Evolutionary conservation across 768 basidiomycete genomes (phyloP).

Genomic region (Cubamyces sp.): DNA sequence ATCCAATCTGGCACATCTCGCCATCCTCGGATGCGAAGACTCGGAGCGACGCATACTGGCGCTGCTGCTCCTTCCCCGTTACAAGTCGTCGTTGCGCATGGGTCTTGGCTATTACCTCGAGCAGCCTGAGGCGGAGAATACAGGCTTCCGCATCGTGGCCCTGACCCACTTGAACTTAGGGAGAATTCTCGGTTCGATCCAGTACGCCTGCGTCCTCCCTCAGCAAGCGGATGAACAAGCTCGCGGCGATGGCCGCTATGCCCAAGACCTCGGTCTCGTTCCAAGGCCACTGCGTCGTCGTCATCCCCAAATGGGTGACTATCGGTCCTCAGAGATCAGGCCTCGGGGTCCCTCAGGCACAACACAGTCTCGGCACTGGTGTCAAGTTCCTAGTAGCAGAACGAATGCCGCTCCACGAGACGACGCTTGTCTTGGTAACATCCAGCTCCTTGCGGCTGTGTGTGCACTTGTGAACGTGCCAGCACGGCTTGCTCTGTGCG

Average conservation of each 20-base stretch:
- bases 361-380: too few relatives aligned
- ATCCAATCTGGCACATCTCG: slow-evolving; percentile 12
- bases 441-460: too few relatives aligned
- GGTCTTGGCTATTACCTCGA: slow-evolving; percentile 23
- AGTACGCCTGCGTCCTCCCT: slow-evolving; percentile 5
- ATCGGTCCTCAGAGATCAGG: too few relatives aligned
- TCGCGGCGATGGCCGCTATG: not conserved
- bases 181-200: not conserved
- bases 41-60: slow-evolving; percentile 7
- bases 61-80: slow-evolving; percentile 8
- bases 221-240: not conserved
- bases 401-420: too few relatives aligned
- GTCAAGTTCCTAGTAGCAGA: too few relatives aligned
- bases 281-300: slow-evolving; percentile 11
- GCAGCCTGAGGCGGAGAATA: slow-evolving; percentile 4
- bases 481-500: too few relatives aligned
- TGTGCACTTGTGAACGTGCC: too few relatives aligned
- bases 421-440: too few relatives aligned
- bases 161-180: not conserved
- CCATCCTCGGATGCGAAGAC: slow-evolving; percentile 15
- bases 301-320: slow-evolving; percentile 11
- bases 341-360: too few relatives aligned
- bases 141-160: slow-evolving; percentile 14
- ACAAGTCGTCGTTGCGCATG: not conserved
- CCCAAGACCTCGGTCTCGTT: not conserved